Evolutionary conservation across 2,329 filamentous ascomycete species (phyloP), one percentile per base, ranked within the genome.

Genomic region (Cercospora sp.): DNA sequence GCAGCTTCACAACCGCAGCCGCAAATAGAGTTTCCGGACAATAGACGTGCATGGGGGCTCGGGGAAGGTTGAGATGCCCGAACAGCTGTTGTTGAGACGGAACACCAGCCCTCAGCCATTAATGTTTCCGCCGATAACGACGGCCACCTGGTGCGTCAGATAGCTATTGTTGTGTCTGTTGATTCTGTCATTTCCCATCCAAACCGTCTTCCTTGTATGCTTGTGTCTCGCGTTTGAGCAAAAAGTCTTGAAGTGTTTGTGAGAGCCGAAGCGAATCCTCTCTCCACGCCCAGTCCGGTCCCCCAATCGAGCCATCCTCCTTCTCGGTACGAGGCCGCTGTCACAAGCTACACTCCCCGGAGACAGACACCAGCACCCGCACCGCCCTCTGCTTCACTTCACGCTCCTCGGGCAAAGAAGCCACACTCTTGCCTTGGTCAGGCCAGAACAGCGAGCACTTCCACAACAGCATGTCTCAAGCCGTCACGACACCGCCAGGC

Each of bases 341-440:
- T 34, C 59, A 62, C 57, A 32, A 30, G 30, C 58, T 21, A 61
- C 24, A 43, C 37, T 43, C 61, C 40, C 24, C 18, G 13, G 26
- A 30, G 21, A 58, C 9, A 57, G 26, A 37, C 16, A 49, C 58
- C 71, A 24, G 64, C 53, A 28, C 43, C 59, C 61, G 43, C 32
- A 32, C 65, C 77, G 75, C 69, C 68, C 70, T 74, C 70, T 18
- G 40, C 59, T 16, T 26, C 59, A 70, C 66, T 63, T 63, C 61
- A 66, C 58, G 37, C 62, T 49, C 66, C 18, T 32, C 49, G 79
- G 80, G 92, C 92, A 87, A 94, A 87, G 92, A 93, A 93, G 91
- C 92, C 75, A 89, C 89, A 87, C 89, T 84, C 75, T 84, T 91
- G 92, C 94, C 94, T 97, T 96, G 94, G 94, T 98, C 94, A 95